Evolutionary conservation across 2,329 filamentous ascomycete species (phyloP), one percentile per base, ranked within the genome.

Genomic region (Monosporascus sp.): DNA sequence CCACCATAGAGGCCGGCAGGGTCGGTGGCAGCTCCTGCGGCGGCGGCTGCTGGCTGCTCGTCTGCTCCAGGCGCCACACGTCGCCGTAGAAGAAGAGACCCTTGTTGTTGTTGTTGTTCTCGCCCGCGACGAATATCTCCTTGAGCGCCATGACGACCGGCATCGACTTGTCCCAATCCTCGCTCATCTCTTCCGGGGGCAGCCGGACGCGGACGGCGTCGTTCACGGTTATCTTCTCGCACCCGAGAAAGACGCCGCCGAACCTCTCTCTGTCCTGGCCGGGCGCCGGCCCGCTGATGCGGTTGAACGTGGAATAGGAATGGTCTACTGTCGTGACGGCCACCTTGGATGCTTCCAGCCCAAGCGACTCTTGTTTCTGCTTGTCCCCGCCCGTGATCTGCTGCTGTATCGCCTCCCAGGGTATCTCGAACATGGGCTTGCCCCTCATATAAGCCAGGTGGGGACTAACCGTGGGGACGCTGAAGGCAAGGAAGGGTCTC

Each of bases 401-500:
- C 14, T 57, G 53, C 7, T 68, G 56, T 5, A 73, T 58, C 3
- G 58, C 58, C 7, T 72, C 67, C 78, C 78, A 80, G 9, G 70
- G 63, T 14, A 78, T 63, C 3, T 73, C 66, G 14, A 75, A 71
- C 57, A 77, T 74, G 1, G 65, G 56, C 47, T 70, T 70, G 19
- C 71, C 69, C 52, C 69, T 69, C 6, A 78, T 60, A 4, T 74
- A 70, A 1, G 69, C 59, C 9, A 75, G 60, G 11, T 64, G 63
- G 8, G 41, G 37, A 8, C 57, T 57, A 2, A 78, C 70, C 2
- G 68, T 66, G 0, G 78, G 78, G 1, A 80, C 76, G 11, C 74
- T 78, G 53, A 78, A 80, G 11, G 78, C 76, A 40, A 78, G 69
- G 57, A 79, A 80, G 1, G 78, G 78, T 3, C 78, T 72, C 59